Conservation (phyloP, 106 monocot species). For the Allium sativum region DNA sequence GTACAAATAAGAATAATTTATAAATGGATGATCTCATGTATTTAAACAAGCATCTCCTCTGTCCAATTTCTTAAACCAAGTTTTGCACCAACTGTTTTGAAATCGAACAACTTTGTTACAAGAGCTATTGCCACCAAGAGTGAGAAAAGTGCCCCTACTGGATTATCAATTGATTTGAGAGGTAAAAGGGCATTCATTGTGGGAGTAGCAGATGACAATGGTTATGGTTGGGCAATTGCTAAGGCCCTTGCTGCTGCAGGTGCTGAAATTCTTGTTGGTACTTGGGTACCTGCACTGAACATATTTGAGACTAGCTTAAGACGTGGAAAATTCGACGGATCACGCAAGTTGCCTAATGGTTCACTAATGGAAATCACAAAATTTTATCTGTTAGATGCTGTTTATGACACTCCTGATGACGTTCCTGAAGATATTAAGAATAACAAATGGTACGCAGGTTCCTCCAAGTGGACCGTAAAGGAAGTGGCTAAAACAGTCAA, state of each 20-base stretch:
- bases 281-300: conserved; percentile 97
- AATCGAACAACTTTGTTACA: conserved; percentile 10
- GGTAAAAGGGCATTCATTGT: conserved; percentile 83
- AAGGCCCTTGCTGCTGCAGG: conserved; percentile 96
- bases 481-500: too few species aligned
- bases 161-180: conserved; percentile 67
- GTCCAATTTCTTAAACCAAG: conserved; percentile 11
- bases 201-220: conserved; percentile 98
- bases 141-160: conserved; percentile 20
- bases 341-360: too few species aligned
- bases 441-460: conserved; percentile 81
- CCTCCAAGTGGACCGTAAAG: conserved; percentile 94
- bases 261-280: conserved; percentile 98
- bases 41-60: conserved; percentile 19
- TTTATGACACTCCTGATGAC: too few species aligned
- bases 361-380: too few species aligned
- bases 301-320: conserved; percentile 93
- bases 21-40: too few species aligned
- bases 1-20: too few species aligned
- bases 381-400: too few species aligned
- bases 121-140: conserved; percentile 51
- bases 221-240: conserved; percentile 98
- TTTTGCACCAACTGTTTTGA: conserved; percentile 11
- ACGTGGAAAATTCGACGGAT: conserved; percentile 93
- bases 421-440: too few species aligned